Evolutionary conservation across 2,329 filamentous ascomycete species (phyloP).

Genomic region (Tolypocladium capitatum): DNA sequence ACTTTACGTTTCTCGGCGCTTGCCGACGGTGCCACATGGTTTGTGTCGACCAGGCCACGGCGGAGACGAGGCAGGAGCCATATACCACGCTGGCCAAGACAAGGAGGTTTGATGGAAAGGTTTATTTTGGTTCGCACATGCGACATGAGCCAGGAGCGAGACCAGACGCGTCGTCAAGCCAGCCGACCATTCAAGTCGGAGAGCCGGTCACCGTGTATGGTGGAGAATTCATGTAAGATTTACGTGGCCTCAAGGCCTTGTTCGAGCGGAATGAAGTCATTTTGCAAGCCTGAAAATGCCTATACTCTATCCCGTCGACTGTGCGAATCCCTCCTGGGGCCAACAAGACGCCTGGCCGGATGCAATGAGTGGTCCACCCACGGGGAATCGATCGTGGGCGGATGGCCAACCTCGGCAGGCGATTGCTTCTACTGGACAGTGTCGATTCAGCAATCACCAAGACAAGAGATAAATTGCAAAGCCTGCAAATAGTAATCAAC

Average conservation of each 20-base stretch:
- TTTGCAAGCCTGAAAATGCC: neutral
- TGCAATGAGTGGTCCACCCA: too few species aligned
- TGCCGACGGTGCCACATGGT: slow-evolving; percentile 95
- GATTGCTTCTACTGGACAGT: too few species aligned
- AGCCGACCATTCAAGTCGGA: slow-evolving; percentile 35
- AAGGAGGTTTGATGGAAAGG: slow-evolving; percentile 66
- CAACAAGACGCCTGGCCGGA: neutral
- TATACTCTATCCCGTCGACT: neutral
- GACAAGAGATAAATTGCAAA: neutral
- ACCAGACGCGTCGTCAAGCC: slow-evolving; percentile 6
- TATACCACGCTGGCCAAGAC: slow-evolving; percentile 83
- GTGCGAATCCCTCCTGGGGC: neutral
- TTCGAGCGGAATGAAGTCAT: neutral
- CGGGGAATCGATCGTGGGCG: neutral
- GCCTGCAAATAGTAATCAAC: too few species aligned
- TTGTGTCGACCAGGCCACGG: slow-evolving; percentile 78
- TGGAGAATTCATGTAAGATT: neutral
- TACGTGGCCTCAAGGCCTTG: too few species aligned
- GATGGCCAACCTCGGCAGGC: too few species aligned
- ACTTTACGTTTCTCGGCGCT: slow-evolving; percentile 62
- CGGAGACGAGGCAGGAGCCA: slow-evolving; percentile 66
- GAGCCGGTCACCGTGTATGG: slow-evolving; percentile 23
- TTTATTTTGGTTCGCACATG: slow-evolving; percentile 82
- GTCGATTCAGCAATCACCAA: neutral
- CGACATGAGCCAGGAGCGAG: slow-evolving; percentile 24